phyloP scores from a whole-genome alignment of 768 basidiomycete species.

The Pleurotus citrinopileatus region DNA sequence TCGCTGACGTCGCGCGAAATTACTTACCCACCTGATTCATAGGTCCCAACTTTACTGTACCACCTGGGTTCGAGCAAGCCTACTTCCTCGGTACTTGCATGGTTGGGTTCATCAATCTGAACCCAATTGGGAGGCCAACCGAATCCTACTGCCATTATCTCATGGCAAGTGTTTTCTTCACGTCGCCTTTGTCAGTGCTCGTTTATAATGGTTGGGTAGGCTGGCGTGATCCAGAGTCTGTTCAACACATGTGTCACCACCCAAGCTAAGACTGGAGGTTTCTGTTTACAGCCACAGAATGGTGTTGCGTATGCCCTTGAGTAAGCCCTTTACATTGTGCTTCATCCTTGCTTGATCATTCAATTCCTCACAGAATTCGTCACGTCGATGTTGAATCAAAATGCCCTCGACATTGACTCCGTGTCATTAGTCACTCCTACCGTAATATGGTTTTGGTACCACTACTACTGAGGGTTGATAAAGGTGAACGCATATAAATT shows the following conservation, averaged over 20 bases:
- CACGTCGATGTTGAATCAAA: not conserved
- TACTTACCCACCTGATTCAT: not conserved
- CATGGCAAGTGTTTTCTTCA: not conserved
- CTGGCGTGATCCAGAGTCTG: not conserved
- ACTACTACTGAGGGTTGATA: too few species aligned
- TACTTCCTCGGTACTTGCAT: slow-evolving; percentile 11
- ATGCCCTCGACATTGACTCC: too few species aligned
- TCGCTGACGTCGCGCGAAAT: not conserved
- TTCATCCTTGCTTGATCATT: not conserved
- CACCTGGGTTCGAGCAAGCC: slow-evolving; percentile 6
- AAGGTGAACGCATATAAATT: too few species aligned
- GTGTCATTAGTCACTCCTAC: too few species aligned
- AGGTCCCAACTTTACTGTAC: slow-evolving; percentile 5
- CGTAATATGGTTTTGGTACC: too few species aligned
- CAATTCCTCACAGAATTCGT: not conserved
- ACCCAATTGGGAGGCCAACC: not conserved
- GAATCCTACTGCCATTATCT: slow-evolving; percentile 10
- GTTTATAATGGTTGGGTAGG: not conserved
- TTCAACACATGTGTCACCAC: too few species aligned
- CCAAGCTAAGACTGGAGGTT: too few species aligned
- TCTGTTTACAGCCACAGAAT: too few species aligned
- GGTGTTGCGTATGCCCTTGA: not conserved
- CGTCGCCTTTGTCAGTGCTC: not conserved
- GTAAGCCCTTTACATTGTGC: not conserved
- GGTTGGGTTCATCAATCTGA: slow-evolving; percentile 6